Evolutionary conservation across 192 early-diverging fungal genomes (phyloP).

Genomic region (Anaeromyces robustus): DNA sequence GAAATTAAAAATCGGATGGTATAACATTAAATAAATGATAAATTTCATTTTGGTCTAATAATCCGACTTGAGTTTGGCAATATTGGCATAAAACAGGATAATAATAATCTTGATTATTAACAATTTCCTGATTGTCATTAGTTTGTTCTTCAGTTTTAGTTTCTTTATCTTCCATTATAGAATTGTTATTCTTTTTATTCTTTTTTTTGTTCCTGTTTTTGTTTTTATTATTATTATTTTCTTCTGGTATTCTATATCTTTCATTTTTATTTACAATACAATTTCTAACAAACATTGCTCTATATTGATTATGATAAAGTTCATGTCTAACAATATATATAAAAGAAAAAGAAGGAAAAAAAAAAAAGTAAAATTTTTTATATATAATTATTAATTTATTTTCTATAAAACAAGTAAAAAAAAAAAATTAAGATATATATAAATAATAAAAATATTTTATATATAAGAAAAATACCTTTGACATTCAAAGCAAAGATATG

Average conservation of each 20-base stretch:
- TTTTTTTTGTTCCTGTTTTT: neutral
- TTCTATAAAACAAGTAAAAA: no score
- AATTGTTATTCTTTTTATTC: neutral
- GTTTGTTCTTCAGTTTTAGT: neutral
- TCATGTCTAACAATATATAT: slow-evolving; percentile 38
- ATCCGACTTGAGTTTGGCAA: slow-evolving; percentile 42
- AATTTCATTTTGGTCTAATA: slow-evolving; percentile 47
- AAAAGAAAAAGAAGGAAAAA: no score
- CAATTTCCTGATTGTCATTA: neutral
- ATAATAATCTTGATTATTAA: slow-evolving; percentile 14
- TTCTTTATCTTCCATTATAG: neutral
- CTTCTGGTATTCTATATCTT: slow-evolving; percentile 9
- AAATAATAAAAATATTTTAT: no score
- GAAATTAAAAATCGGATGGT: neutral
- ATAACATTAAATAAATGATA: slow-evolving; percentile 58
- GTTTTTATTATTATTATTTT: neutral
- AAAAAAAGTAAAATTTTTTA: no score
- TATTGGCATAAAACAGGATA: slow-evolving; percentile 36
- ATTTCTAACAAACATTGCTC: slow-evolving; percentile 53
- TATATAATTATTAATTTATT: no score
- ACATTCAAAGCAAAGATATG: neutral
- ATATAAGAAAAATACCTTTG: neutral
- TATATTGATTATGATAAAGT: slow-evolving; percentile 35
- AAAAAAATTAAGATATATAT: no score
- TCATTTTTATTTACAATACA: slow-evolving; percentile 28